Percentiles rank a stretch among this genome's conserved stretches.
Conservation (phyloP, 257 asterid species). For the Ophiorrhiza pumila region DNA sequence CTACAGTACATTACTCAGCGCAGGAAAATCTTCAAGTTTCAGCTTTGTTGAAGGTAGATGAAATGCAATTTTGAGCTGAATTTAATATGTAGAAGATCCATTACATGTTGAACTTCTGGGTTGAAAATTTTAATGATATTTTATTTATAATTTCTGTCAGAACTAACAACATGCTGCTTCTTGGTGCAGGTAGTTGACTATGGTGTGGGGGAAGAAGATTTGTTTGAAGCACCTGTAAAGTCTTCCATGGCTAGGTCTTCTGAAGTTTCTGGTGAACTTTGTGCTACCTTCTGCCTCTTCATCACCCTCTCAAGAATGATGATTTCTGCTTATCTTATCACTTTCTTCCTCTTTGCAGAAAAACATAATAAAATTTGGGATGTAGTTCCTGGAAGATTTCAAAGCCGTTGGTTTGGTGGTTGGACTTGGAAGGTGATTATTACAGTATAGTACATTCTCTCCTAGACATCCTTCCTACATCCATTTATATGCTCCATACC, state of each 20-base stretch:
- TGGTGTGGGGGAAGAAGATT: slow-evolving; percentile 26
- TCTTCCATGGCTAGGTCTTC: slow-evolving; percentile 24
- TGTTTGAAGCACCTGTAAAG: slow-evolving; percentile 32
- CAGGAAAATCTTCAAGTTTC: slow-evolving; percentile 28
- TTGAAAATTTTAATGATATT: too few relatives aligned
- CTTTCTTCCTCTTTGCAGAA: slow-evolving; percentile 36
- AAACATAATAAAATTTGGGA: slow-evolving; percentile 21
- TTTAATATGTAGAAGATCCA: too few relatives aligned
- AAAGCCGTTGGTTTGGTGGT: slow-evolving; percentile 85
- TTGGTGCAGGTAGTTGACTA: slow-evolving; percentile 41
- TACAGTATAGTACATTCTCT: neutral
- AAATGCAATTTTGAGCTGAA: too few relatives aligned
- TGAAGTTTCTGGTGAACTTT: slow-evolving; percentile 40
- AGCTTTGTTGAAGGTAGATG: slow-evolving; percentile 34
- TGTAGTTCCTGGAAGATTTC: slow-evolving; percentile 38
- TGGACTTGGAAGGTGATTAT: slow-evolving; percentile 58
- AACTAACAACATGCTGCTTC: neutral
- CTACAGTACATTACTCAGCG: slow-evolving; percentile 25
- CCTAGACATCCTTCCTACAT: neutral
- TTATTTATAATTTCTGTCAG: neutral
- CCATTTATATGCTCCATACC: neutral
- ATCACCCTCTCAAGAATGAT: slow-evolving; percentile 11
- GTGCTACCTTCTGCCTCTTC: slow-evolving; percentile 18
- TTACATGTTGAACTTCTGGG: too few relatives aligned
- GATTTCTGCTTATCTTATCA: slow-evolving; percentile 6